A percentile compares a stretch with the other conserved stretches of the same genome.
Evolutionary conservation across 257 asterid genomes (phyloP).

Genomic region (Scutellaria barbata): DNA sequence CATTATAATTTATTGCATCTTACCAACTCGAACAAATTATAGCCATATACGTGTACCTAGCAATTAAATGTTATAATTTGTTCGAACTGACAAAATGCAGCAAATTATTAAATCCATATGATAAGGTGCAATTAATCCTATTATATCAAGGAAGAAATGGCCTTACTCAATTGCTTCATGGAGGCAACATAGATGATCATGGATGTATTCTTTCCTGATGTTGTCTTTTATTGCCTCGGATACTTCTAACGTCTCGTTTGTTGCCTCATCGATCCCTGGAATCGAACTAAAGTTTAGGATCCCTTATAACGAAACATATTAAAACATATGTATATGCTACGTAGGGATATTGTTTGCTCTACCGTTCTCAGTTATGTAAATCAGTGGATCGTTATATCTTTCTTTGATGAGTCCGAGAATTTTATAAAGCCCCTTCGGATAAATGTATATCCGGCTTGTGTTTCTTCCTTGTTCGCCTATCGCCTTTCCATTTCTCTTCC

Average conservation of each 20-base stretch:
- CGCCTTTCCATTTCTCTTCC: slow-evolving; percentile 36
- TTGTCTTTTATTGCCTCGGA: slow-evolving; percentile 46
- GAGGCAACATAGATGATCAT: slow-evolving; percentile 49
- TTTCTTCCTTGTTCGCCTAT: slow-evolving; percentile 47
- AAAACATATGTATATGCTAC: neutral
- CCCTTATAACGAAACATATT: neutral
- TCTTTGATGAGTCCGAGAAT: slow-evolving; percentile 42
- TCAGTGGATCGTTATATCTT: slow-evolving; percentile 41
- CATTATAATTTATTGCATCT: no score
- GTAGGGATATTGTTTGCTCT: neutral
- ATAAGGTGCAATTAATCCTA: no score
- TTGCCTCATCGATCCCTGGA: slow-evolving; percentile 48
- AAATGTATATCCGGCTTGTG: slow-evolving; percentile 43
- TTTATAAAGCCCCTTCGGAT: slow-evolving; percentile 50
- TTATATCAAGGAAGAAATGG: neutral
- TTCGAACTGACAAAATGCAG: no score
- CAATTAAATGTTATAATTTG: no score
- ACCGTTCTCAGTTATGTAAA: slow-evolving; percentile 47
- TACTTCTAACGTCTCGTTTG: slow-evolving; percentile 24
- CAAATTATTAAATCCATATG: no score
- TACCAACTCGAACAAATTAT: no score
- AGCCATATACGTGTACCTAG: no score
- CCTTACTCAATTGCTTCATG: slow-evolving; percentile 45
- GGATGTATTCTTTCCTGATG: slow-evolving; percentile 42
- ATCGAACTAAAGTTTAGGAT: neutral